Evolutionary conservation across 2,329 filamentous ascomycete species (phyloP).

Genomic region (Fusarium sp.): DNA sequence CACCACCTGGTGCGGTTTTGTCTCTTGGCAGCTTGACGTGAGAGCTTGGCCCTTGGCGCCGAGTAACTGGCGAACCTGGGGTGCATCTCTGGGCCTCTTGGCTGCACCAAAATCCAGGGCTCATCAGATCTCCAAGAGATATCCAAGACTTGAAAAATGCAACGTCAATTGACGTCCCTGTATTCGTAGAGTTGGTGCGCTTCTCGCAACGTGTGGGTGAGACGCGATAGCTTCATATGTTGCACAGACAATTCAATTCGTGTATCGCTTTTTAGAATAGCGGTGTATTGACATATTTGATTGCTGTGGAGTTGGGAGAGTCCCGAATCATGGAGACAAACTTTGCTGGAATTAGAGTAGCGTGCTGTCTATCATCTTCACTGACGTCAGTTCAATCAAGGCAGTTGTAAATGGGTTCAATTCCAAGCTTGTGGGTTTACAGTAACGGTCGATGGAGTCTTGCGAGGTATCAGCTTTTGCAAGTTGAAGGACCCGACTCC

Average conservation of each 20-base stretch:
- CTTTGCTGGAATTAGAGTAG: constrained; percentile 11
- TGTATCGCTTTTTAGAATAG: background rate
- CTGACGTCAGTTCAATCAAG: constrained; percentile 18
- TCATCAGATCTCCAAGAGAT: constrained; percentile 43
- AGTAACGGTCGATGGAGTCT: background rate
- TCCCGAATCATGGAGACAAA: background rate
- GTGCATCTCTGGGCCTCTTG: constrained; percentile 43
- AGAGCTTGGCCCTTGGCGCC: constrained; percentile 43
- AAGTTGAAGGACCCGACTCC: background rate
- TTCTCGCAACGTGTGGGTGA: background rate
- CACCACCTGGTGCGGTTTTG: constrained; percentile 42
- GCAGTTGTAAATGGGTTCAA: background rate
- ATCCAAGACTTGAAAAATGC: constrained; percentile 30
- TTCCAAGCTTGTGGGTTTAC: background rate
- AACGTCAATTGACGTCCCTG: constrained; percentile 7
- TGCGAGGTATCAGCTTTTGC: background rate
- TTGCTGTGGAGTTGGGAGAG: background rate
- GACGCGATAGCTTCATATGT: background rate
- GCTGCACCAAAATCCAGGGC: constrained; percentile 31
- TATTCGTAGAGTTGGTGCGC: background rate
- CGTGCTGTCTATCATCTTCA: background rate
- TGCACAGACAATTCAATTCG: background rate
- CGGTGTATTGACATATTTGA: constrained; percentile 3
- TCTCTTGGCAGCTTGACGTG: constrained; percentile 36
- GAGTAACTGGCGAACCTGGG: constrained; percentile 23